Base-by-base conservation (phyloP, 2,329 filamentous ascomycete species). In the Metarhizium brunneum region DNA sequence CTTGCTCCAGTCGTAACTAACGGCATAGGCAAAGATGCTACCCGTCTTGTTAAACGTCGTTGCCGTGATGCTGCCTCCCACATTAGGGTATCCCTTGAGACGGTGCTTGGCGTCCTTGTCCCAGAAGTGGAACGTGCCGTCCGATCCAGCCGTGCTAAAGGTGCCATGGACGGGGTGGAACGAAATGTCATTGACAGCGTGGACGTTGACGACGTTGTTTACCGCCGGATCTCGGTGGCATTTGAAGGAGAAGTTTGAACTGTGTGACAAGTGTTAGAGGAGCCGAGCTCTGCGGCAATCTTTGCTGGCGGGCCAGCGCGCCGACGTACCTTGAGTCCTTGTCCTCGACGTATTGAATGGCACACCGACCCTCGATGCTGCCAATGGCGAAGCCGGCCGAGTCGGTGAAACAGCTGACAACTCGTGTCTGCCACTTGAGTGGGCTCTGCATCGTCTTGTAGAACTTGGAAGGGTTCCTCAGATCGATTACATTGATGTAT, bases 1-100 rank as follows among this genome's bases (percentile, higher is more conserved):
- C 77, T 99, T 97, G 75, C 88, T 91, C 94, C 94, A 99, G 75
- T 99, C 94, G 71, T 99, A 99, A 69, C 90, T 91, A 50, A 96
- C 83, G 30, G 92, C 90, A 64, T 94, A 94, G 16, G 89, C 89
- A 67, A 94, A 94, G 65, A 92, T 90, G 67, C 73, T 86, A 53
- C 94, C 94, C 56, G 79, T 87, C 64, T 85, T 83, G 75, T 92
- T 95, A 79, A 99, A 99, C n/a, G 84, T 88, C 2, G 92, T 96
- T 29, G 89, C 81, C 7, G 88, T 88, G 74, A 99, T 99, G 65
- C 88, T 90, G 56, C 92, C 92, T 18, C 88, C 88, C 6, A 91
- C 87, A 29, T 82, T 79, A 50, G 89, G 89, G 67, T 92, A 99
- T 14, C 94, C 94, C 78, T 94, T 94, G 58, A 94, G 81, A 42